Evolutionary conservation across 805 yeast genomes (phyloP).

Genomic region (Blastobotrys robertii): DNA sequence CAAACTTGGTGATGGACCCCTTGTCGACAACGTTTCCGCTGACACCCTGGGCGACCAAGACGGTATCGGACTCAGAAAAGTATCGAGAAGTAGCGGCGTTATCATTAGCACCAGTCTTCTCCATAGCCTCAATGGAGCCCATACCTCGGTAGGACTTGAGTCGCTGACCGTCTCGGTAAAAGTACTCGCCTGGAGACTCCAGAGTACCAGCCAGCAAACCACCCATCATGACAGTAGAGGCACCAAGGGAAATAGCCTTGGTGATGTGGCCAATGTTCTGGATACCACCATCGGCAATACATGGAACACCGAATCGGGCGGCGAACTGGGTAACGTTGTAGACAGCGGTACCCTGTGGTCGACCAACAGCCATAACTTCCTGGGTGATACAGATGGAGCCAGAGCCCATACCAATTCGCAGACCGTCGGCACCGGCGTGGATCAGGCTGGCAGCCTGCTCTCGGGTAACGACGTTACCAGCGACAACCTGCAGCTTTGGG

Average conservation of each 20-base stretch:
- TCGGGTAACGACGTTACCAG: conserved; percentile 97
- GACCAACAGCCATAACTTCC: conserved; percentile 99
- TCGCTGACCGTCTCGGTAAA: conserved; percentile 96
- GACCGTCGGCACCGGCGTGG: conserved; percentile 94
- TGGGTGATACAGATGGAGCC: conserved; percentile 99
- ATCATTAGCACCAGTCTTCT: conserved; percentile 74
- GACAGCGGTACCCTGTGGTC: conserved; percentile 99
- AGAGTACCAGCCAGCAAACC: conserved; percentile 97
- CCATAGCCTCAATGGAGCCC: conserved; percentile 99
- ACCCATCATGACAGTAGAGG: conserved; percentile 98
- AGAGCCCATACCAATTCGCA: conserved; percentile 99
- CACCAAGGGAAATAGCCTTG: conserved; percentile 94
- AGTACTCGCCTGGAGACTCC: conserved; percentile 97
- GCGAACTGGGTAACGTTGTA: conserved; percentile 91
- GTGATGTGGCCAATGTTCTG: conserved; percentile 97
- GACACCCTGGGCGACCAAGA: conserved; percentile 98
- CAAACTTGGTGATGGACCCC: conserved; percentile 87
- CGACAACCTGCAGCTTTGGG: conserved; percentile 82
- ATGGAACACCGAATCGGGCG: conserved; percentile 91
- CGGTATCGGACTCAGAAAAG: conserved; percentile 92
- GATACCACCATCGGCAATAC: conserved; percentile 99
- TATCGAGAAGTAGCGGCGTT: conserved; percentile 98
- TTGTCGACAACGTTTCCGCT: conserved; percentile 94
- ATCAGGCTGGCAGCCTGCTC: conserved; percentile 97
- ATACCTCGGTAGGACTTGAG: conserved; percentile 97